Percentiles rank a stretch among this genome's conserved stretches.
Conservation (phyloP, 2,329 filamentous ascomycete genomes). For the Alternaria gansuensis region DNA sequence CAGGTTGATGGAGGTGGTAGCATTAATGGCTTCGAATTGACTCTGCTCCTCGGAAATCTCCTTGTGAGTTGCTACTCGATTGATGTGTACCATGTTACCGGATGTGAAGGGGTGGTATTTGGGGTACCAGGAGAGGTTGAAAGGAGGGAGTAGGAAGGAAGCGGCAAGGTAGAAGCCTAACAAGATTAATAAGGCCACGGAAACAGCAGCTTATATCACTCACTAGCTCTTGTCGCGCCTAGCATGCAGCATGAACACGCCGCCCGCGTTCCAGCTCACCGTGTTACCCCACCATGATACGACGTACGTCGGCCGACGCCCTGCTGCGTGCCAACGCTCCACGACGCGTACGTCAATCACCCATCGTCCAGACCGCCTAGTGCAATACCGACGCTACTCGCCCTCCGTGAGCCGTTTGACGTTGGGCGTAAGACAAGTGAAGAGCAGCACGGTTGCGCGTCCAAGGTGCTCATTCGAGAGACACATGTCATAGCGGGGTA, state of each 20-base stretch:
- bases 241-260: conserved; percentile 8
- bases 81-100: conserved; percentile 60
- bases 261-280: conserved; percentile 14
- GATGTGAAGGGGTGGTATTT: background rate
- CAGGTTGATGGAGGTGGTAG: conserved; percentile 34
- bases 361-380: conserved; percentile 5
- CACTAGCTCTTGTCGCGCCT: conserved; percentile 3
- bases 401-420: conserved; percentile 2
- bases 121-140: background rate
- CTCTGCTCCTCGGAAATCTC: conserved; percentile 47
- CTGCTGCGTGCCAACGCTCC: conserved; percentile 14
- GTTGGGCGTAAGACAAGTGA: background rate
- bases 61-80: conserved; percentile 55
- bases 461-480: conserved; percentile 17
- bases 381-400: background rate
- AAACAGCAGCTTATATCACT: conserved; percentile 24
- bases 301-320: conserved; percentile 6
- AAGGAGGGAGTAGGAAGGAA: conserved; percentile 5
- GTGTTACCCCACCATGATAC: conserved; percentile 28
- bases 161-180: background rate
- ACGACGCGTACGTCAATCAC: conserved; percentile 10
- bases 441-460: conserved; percentile 6
- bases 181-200: background rate
- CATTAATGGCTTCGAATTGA: conserved; percentile 30
- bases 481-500: conserved; percentile 24